phyloP scores from a whole-genome alignment of 768 basidiomycete species.

The Leucosporidium scottii region DNA sequence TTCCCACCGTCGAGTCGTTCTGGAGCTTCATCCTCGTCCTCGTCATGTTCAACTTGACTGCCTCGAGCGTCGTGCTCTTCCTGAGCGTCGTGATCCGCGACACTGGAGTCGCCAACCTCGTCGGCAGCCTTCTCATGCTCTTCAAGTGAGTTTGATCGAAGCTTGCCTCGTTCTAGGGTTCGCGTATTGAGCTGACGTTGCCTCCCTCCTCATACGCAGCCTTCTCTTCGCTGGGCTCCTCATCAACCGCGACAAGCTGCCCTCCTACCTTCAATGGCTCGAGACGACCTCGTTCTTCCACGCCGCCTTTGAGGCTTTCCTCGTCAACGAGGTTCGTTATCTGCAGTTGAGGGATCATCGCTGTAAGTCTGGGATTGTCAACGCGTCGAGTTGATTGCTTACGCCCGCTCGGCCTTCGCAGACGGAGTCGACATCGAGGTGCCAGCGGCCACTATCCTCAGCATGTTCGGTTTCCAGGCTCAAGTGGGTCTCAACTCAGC shows the following conservation, averaged over 20 bases:
- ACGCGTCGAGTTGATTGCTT: not conserved
- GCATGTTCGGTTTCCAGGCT: conserved; percentile 83
- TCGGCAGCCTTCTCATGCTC: conserved; percentile 93
- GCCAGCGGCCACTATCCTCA: conserved; percentile 89
- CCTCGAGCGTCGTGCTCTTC: conserved; percentile 82
- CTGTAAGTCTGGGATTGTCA: not conserved
- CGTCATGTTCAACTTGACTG: conserved; percentile 92
- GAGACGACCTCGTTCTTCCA: conserved; percentile 96
- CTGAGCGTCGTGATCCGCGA: conserved; percentile 82
- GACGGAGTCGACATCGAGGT: conserved; percentile 95
- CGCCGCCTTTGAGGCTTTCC: conserved; percentile 91
- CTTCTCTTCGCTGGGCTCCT: conserved; percentile 89
- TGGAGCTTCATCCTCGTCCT: conserved; percentile 98
- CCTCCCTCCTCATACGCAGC: conserved; percentile 45
- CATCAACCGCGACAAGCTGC: conserved; percentile 84
- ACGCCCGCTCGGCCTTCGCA: conserved; percentile 41
- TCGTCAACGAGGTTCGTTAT: conserved; percentile 96
- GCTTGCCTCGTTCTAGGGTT: not conserved
- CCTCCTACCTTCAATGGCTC: conserved; percentile 67
- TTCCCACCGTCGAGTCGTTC: conserved; percentile 78
- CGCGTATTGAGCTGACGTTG: conserved; percentile 5
- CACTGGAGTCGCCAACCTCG: conserved; percentile 78
- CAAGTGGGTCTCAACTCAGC: conserved; percentile 50
- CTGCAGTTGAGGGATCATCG: conserved; percentile 79
- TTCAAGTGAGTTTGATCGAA: conserved; percentile 69